Evolutionary conservation across 2,329 filamentous ascomycete genomes (phyloP).

Genomic region (Aspergillus ochraceus): DNA sequence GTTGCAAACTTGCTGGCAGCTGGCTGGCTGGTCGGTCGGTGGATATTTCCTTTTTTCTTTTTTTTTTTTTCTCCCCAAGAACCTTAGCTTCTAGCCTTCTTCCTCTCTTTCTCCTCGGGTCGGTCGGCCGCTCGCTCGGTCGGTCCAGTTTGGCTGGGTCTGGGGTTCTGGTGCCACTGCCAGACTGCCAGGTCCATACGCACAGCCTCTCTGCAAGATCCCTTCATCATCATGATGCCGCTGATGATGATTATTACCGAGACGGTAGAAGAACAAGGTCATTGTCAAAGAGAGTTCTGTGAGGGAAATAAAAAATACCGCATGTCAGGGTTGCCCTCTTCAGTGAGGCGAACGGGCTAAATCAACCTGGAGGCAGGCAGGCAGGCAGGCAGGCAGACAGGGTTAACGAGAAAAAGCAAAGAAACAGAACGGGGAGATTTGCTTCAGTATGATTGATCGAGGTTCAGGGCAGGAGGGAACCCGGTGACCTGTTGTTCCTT

Average conservation of each 20-base stretch:
- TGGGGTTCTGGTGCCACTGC: not conserved
- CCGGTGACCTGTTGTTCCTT: not conserved
- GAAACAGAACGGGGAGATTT: not conserved
- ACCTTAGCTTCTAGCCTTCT: too few relatives aligned
- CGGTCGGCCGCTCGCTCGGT: not conserved
- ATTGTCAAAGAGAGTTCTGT: not conserved
- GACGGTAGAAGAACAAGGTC: not conserved
- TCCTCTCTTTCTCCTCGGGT: not conserved
- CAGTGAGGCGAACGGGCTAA: not conserved
- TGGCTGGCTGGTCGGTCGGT: not conserved
- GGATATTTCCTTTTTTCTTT: not conserved
- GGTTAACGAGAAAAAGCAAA: not conserved
- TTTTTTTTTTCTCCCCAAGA: too few relatives aligned
- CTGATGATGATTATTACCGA: not conserved
- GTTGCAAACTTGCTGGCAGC: too few relatives aligned
- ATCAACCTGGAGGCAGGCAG: not conserved
- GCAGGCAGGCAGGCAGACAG: not conserved
- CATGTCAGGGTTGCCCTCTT: not conserved
- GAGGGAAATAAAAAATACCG: not conserved
- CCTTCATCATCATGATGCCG: not conserved
- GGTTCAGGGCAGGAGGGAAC: not conserved
- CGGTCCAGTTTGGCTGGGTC: not conserved
- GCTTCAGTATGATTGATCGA: too few relatives aligned
- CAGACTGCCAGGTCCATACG: not conserved
- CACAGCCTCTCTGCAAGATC: not conserved